These are phyloP conservation scores for Spizellomyces punctatus DNA, from an alignment of 192 early-diverging fungal species.

Conservation along the genomic window DNA sequence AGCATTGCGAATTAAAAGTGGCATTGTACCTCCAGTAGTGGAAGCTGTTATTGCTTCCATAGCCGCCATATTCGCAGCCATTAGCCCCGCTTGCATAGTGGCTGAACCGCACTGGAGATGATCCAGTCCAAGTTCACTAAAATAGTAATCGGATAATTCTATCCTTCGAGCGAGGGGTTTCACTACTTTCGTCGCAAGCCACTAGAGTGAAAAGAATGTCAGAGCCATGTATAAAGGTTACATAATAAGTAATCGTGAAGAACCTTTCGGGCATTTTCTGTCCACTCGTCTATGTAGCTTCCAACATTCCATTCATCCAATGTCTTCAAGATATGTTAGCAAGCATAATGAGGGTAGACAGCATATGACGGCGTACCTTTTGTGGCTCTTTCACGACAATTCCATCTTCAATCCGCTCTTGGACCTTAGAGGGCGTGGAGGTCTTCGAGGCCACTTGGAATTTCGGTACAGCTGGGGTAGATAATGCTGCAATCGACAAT, in stretches of 20 bases:
- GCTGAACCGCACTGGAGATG: slow-evolving; percentile 27
- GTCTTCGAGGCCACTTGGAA: slow-evolving; percentile 22
- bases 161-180: slow-evolving; percentile 33
- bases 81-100: slow-evolving; percentile 25
- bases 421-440: slow-evolving; percentile 6
- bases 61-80: slow-evolving; percentile 24
- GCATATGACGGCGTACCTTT: slow-evolving; percentile 16
- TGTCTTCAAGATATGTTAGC: slow-evolving; percentile 13
- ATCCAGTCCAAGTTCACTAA: slow-evolving; percentile 1
- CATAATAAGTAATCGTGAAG: not conserved
- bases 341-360: not conserved
- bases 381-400: slow-evolving; percentile 34
- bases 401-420: slow-evolving; percentile 36
- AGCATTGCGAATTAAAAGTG: not conserved
- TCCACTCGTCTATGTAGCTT: slow-evolving; percentile 40
- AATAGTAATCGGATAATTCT: slow-evolving; percentile 8
- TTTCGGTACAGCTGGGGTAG: slow-evolving; percentile 8
- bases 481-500: not conserved
- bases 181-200: slow-evolving; percentile 30
- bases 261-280: slow-evolving; percentile 35
- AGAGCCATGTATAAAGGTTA: not conserved
- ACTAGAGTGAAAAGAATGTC: slow-evolving; percentile 12
- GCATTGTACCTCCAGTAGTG: not conserved
- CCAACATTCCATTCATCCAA: slow-evolving; percentile 33
- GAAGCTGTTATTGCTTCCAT: slow-evolving; percentile 20